Evolutionary conservation across 768 basidiomycete species (phyloP).

Genomic region (Auriscalpium vulgare): DNA sequence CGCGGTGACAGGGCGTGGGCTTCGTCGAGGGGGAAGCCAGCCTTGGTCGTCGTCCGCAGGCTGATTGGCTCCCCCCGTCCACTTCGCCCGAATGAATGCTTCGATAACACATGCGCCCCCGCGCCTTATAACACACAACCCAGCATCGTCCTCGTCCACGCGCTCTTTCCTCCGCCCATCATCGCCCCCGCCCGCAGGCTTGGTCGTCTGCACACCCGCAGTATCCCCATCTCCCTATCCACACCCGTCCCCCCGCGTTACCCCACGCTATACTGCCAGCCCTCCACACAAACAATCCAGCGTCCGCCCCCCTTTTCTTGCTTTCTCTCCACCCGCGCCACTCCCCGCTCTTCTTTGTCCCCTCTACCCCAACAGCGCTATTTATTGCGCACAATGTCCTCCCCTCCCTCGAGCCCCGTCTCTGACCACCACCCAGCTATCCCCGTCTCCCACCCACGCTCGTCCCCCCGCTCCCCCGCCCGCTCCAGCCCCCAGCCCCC

Average conservation of each 20-base stretch:
- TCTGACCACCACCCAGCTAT: conserved; percentile 12
- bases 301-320: conserved; percentile 1
- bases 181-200: neutral
- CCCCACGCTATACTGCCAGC: neutral
- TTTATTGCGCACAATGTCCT: conserved; percentile 1
- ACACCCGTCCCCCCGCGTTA: neutral
- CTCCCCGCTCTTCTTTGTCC: conserved; percentile 4
- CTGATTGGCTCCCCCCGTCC: neutral
- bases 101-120: conserved; percentile 8
- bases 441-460: conserved; percentile 16
- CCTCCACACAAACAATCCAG: neutral
- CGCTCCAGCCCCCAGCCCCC: conserved; percentile 12
- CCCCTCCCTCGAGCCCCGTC: conserved; percentile 9
- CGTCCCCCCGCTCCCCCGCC: conserved; percentile 13
- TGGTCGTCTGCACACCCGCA: neutral
- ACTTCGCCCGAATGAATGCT: neutral
- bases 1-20: neutral
- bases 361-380: neutral
- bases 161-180: neutral
- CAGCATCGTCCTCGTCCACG: neutral
- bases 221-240: conserved; percentile 2
- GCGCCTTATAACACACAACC: conserved; percentile 7
- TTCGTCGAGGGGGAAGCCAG: too few species aligned
- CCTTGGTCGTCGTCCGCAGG: too few species aligned
- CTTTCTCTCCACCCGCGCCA: conserved; percentile 7